phyloP scores from a whole-genome alignment of 2,329 filamentous ascomycete species.

The Hymenoscyphus albidus region DNA sequence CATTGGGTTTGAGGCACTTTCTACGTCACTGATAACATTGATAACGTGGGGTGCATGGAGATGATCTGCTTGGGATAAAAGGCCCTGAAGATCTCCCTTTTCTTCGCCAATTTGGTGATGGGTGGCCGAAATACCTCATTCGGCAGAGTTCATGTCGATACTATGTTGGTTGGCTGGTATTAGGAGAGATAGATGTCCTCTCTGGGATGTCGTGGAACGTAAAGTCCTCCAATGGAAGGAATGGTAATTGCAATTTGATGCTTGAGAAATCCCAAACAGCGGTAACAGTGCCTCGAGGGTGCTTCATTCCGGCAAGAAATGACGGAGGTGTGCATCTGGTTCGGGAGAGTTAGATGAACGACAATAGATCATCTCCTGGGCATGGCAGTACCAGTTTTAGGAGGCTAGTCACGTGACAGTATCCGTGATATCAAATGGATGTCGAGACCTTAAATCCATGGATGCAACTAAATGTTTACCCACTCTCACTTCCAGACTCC shows the following conservation, averaged over 20 bases:
- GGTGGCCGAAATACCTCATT: background rate
- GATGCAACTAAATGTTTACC: too few species aligned
- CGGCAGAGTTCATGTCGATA: background rate
- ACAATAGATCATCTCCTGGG: background rate
- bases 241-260: background rate
- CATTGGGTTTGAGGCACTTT: background rate
- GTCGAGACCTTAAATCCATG: too few species aligned
- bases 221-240: background rate
- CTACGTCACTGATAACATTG: background rate
- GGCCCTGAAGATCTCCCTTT: background rate
- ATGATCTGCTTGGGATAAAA: background rate
- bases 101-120: background rate
- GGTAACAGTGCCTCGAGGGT: too few species aligned
- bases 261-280: too few species aligned
- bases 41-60: background rate
- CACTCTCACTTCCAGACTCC: too few species aligned
- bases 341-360: background rate
- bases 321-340: too few species aligned
- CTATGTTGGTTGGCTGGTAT: background rate
- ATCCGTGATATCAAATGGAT: background rate
- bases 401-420: background rate
- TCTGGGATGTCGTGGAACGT: background rate
- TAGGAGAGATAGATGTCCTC: too few species aligned
- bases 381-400: background rate
- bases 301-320: too few species aligned